Percentiles rank a stretch among this genome's conserved stretches.
phyloP scores from a whole-genome alignment of 2,329 filamentous ascomycete species.

The Emydomyces testavorans region DNA sequence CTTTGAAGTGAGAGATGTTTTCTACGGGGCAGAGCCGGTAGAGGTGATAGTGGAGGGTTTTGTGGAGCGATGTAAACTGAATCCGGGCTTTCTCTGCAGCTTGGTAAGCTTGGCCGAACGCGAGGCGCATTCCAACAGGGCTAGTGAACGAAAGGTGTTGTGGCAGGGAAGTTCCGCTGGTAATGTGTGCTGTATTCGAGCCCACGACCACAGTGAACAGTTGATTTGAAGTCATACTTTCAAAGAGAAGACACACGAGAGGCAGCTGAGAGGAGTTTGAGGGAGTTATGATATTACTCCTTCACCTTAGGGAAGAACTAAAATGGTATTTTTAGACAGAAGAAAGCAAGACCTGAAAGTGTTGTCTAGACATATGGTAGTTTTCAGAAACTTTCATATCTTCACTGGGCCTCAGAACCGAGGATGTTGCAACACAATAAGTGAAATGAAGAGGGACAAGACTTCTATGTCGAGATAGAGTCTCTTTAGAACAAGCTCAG shows the following conservation, averaged over 20 bases:
- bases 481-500: neutral
- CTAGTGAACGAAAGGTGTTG: neutral
- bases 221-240: neutral
- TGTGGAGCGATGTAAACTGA: conserved; percentile 16
- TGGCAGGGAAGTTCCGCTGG: conserved; percentile 1
- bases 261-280: neutral
- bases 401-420: neutral
- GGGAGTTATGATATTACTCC: neutral
- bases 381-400: neutral
- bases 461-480: neutral
- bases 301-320: neutral
- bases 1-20: neutral
- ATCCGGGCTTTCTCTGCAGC: conserved; percentile 16
- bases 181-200: neutral
- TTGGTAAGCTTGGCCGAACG: conserved; percentile 15
- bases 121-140: conserved; percentile 6
- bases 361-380: neutral
- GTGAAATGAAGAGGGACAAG: neutral
- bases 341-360: neutral
- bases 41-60: conserved; percentile 17
- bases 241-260: neutral
- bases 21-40: conserved; percentile 21
- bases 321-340: neutral
- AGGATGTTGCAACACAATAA: neutral
- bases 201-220: neutral